These are phyloP conservation scores for Letharia lupina DNA, from an alignment of 495 filamentous ascomycete genomes.

Conservation along the genomic window DNA sequence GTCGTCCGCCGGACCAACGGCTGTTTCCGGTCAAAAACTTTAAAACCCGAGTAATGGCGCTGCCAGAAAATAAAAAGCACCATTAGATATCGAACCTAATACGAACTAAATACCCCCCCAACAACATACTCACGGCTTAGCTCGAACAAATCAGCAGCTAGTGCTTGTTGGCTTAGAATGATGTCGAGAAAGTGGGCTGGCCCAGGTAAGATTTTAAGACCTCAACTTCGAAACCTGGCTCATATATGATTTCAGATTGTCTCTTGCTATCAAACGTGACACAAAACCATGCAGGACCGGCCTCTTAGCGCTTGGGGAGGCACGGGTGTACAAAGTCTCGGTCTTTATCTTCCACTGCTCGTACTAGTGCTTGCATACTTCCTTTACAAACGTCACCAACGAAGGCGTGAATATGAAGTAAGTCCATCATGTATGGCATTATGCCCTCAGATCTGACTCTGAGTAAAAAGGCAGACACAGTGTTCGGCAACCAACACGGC, in stretches of 20 bases:
- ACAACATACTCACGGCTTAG: too few species aligned
- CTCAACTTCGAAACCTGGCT: neutral
- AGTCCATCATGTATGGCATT: neutral
- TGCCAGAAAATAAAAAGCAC: too few species aligned
- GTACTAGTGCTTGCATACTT: neutral
- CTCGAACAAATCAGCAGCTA: too few species aligned
- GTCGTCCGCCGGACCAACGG: too few species aligned
- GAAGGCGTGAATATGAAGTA: slow-evolving; percentile 2
- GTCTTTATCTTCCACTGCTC: neutral
- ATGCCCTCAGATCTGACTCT: neutral
- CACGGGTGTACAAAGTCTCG: neutral
- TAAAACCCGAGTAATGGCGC: too few species aligned
- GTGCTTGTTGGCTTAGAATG: too few species aligned
- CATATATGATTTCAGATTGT: neutral
- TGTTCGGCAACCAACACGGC: slow-evolving; percentile 22
- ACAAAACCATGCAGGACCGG: neutral
- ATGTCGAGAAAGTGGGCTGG: too few species aligned
- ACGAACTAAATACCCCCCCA: too few species aligned
- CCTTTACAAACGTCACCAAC: neutral
- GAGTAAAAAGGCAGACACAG: slow-evolving; percentile 5
- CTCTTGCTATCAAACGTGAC: neutral
- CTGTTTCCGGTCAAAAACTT: too few species aligned
- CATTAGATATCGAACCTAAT: too few species aligned
- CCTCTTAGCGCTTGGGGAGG: neutral
- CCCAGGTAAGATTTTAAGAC: too few species aligned